phyloP scores from a whole-genome alignment of 345 rosid species.

The Clarkia xantiana region DNA sequence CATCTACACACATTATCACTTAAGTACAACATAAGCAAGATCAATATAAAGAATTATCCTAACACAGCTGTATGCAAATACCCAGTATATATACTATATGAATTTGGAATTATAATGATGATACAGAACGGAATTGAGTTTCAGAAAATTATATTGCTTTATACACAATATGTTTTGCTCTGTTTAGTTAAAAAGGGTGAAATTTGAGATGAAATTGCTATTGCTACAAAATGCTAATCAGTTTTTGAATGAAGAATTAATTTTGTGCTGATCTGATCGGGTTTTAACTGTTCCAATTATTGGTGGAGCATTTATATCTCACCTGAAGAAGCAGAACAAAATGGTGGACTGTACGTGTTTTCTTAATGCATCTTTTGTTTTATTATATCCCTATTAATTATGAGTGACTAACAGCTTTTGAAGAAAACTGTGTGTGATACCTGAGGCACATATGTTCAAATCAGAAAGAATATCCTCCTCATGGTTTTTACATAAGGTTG shows the following conservation, averaged over 20 bases:
- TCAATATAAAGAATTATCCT: too few relatives aligned
- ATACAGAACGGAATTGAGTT: background rate
- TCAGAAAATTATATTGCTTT: too few relatives aligned
- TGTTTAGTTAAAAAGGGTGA: too few relatives aligned
- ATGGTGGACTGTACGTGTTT: conserved; percentile 13
- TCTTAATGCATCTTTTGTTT: background rate
- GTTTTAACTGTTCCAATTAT: conserved; percentile 27
- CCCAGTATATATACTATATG: too few relatives aligned
- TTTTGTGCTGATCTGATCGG: background rate
- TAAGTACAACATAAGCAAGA: too few relatives aligned
- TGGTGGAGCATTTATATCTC: conserved; percentile 37
- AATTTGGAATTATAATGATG: too few relatives aligned
- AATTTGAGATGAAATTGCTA: too few relatives aligned
- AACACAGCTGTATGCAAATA: too few relatives aligned
- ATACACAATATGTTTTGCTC: too few relatives aligned
- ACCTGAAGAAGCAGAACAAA: conserved; percentile 47
- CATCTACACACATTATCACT: too few relatives aligned
- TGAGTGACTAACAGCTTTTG: conserved; percentile 31
- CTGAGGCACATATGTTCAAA: conserved; percentile 78
- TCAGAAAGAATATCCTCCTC: conserved; percentile 79
- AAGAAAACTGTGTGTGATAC: conserved; percentile 47
- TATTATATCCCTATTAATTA: too few relatives aligned
- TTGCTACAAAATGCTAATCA: background rate
- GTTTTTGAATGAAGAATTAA: background rate
- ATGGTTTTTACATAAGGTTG: conserved; percentile 26